Conservation (phyloP, 192 early-diverging fungal species). For the Coemansia sp. region DNA sequence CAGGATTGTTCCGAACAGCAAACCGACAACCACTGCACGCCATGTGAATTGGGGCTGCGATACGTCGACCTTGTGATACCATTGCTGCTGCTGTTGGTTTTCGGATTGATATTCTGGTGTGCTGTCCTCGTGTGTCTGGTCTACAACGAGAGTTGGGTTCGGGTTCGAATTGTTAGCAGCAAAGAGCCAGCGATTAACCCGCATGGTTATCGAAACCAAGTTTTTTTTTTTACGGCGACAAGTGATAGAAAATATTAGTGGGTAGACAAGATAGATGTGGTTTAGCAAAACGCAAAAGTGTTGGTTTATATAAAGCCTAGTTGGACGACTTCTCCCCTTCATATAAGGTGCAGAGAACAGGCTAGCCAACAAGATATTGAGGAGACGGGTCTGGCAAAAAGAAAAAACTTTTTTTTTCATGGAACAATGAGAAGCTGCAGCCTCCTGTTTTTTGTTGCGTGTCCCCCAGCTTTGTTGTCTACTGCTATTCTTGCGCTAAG, state of each 20-base stretch:
- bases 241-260: not conserved
- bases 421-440: not conserved
- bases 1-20: slow-evolving; percentile 67
- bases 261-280: no score
- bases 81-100: slow-evolving; percentile 3
- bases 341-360: no score
- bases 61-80: slow-evolving; percentile 34
- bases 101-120: not conserved
- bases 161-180: not conserved
- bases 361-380: no score
- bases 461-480: not conserved
- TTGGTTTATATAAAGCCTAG: no score
- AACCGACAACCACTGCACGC: slow-evolving; percentile 61
- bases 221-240: not conserved
- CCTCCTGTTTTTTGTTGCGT: not conserved
- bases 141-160: not conserved
- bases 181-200: not conserved
- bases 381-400: not conserved
- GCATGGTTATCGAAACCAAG: not conserved
- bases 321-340: no score
- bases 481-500: not conserved
- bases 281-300: no score
- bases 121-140: not conserved
- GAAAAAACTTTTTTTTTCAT: not conserved
- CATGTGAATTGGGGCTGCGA: slow-evolving; percentile 50